phyloP scores from a whole-genome alignment of 1,284 basidiomycete species.

The Microbotryum scabiosae region DNA sequence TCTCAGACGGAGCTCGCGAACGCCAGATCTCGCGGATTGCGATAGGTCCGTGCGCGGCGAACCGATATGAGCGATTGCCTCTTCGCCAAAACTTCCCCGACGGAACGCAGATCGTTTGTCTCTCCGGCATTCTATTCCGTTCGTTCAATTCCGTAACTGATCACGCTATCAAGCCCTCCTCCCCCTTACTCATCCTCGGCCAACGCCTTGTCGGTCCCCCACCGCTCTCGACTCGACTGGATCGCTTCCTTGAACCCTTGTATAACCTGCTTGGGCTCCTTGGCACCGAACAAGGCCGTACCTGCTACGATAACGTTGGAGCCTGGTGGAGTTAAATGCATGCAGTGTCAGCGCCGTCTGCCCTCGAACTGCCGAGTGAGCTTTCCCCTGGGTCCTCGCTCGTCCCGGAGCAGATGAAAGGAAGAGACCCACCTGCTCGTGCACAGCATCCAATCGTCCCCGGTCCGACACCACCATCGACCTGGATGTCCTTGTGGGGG shows the following conservation, averaged over 20 bases:
- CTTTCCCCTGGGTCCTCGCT: no score
- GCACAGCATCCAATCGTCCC: slow-evolving; percentile 85
- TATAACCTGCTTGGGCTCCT: slow-evolving; percentile 71
- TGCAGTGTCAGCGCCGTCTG: background rate
- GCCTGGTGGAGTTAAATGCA: slow-evolving; percentile 46
- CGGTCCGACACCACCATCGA: slow-evolving; percentile 92
- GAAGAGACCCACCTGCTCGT: slow-evolving; percentile 59
- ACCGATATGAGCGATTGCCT: no score
- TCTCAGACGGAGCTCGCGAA: no score
- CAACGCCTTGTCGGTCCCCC: slow-evolving; percentile 18
- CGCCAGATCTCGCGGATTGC: no score
- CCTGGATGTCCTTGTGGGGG: slow-evolving; percentile 88
- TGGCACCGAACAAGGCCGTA: slow-evolving; percentile 83
- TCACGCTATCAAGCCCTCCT: background rate
- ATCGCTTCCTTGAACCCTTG: slow-evolving; percentile 61
- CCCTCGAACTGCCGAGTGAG: no score
- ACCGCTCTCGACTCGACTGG: slow-evolving; percentile 44
- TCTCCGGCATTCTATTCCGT: no score
- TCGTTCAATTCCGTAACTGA: no score
- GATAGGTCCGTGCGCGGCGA: no score
- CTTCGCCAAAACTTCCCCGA: no score
- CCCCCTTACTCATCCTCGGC: background rate
- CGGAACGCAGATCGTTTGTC: no score
- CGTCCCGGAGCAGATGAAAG: no score
- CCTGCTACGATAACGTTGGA: slow-evolving; percentile 98